Base-by-base conservation (phyloP, 1,139 yeast genomes). In the Nakaseomyces kungkrabaensis region DNA sequence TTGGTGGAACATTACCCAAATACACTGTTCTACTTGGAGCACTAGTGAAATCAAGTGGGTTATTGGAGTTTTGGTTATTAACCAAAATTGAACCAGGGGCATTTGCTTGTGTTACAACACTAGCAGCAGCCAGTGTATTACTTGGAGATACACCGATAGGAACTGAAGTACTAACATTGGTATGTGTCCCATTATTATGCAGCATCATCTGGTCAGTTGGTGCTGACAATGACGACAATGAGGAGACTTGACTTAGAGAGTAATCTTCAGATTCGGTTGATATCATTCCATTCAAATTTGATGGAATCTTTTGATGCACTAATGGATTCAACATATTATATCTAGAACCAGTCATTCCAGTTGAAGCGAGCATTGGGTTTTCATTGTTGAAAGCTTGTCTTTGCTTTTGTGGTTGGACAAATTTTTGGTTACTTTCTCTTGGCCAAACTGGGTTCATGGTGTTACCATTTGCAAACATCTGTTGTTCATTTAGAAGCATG, bases 1-100 rank as follows among this genome's bases (percentile, higher is more conserved):
- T 87, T n/a, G 76, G 69, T 0, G 97, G 97, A 43, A 92, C 77
- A 63, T 88, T 89, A 10, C 97, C 97, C 59, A 92, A 72, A 65
- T 89, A 88, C 6, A 92, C 95, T 0, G 97, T 88, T 65, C 97
- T 77, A 22, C 88, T 81, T 32, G 89, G 88, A 1, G 85, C 85
- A 29, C 72, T 57, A 27, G 64, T 63, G 55, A 68, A 68, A 52
- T 65, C 67, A 27, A 59, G 51, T 13, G 63, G 59, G 47, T 58
- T 60, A 40, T 51, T 57, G 13, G 55, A 38, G 27, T 58, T 58
- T 41, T 58, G 50, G 34, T 57, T 54, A 11, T 17, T 41, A 5
- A 41, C 27, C 34, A 41, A 10, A 36, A 51, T 48, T 9, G 58
- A 38, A 25, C 59, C 49, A 4, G 58, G 54, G 5, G 57, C 48